Base-by-base conservation (phyloP, 352 stramenopile genomes). In the Phytophthora hybrid region DNA sequence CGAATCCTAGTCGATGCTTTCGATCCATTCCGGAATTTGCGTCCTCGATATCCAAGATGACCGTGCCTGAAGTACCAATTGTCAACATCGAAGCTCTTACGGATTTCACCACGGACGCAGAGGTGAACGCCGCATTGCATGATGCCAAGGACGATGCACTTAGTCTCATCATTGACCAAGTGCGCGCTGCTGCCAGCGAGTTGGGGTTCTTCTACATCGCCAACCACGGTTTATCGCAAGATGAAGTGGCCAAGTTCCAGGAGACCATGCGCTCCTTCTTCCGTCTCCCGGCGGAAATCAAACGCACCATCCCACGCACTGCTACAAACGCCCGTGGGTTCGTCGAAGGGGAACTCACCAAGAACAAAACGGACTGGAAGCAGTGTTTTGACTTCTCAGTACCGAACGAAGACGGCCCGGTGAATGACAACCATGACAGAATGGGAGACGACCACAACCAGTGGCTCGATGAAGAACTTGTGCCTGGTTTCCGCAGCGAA, bases 311-410 rank as follows among this genome's bases (percentile, higher is more conserved):
- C 63, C 91, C 69, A 8, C 97, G 92, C 73, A 88, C 21, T 62
- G 81, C 65, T 44, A 78, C 69, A 16, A 98, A 98, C 81, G 79
- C 93, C 37, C 83, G 93, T 59, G 96, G 96, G 18, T 98, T 92
- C 74, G 98, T 98, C 78, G 91, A 98, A 67, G 89, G 97, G 65
- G 96, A 99, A 69, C 79, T 98, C 18, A 99, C 96, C 34, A 98
- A 98, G 82, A 92, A 97, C 76, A 94, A 89, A 59, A 83, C 74
- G n/a, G 96, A 99, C 79, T 98, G 91, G 90, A 99, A 98, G 59
- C 87, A 98, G 71, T 80, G 71, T 9, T 80, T 98, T 16, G 94
- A 98, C 83, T 84, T 86, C 49, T 73, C 74, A 7, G 76, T 78
- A 6, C 64, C 26, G 0, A 66, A 85, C 11, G 82, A 91, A 34